Conservation (phyloP, 352 stramenopile species). For the Pythium rishiriense region DNA sequence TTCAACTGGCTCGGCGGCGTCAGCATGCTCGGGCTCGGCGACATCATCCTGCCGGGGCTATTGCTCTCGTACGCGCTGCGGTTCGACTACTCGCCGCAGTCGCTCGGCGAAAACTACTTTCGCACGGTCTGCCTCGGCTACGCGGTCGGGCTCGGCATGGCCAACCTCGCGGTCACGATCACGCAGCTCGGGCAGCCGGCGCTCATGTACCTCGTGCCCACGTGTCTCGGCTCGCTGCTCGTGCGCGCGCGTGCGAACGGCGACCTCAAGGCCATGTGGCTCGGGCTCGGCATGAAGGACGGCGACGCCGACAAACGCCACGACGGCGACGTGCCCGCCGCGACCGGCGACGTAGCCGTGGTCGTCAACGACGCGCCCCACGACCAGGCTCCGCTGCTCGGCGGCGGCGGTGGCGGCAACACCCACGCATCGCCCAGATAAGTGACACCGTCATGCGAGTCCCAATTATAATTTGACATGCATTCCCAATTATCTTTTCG, state of each 20-base stretch:
- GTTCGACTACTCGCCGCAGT: conserved; percentile 82
- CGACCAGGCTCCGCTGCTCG: conserved; percentile 24
- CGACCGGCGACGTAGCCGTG: background rate
- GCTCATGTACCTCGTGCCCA: conserved; percentile 96
- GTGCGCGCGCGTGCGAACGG: conserved; percentile 65
- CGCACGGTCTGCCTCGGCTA: conserved; percentile 88
- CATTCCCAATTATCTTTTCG: background rate
- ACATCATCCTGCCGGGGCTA: conserved; percentile 96
- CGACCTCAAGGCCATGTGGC: conserved; percentile 72
- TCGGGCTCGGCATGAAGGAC: conserved; percentile 29
- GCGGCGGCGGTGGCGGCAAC: background rate
- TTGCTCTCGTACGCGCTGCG: conserved; percentile 92
- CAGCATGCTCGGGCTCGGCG: conserved; percentile 93
- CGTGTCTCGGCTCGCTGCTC: conserved; percentile 83
- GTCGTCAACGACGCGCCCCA: conserved; percentile 13
- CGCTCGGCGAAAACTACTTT: conserved; percentile 81
- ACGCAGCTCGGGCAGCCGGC: conserved; percentile 94
- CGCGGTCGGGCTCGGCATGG: conserved; percentile 90
- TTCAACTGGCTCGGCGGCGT: conserved; percentile 91
- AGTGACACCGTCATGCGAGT: background rate
- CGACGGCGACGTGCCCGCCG: background rate
- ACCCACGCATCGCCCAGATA: conserved; percentile 4
- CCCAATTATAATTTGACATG: background rate
- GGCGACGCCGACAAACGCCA: conserved; percentile 8
- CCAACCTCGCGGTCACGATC: conserved; percentile 92